Base-by-base conservation (phyloP, 2,329 filamentous ascomycete species). In the Fusarium odoratissimum region DNA sequence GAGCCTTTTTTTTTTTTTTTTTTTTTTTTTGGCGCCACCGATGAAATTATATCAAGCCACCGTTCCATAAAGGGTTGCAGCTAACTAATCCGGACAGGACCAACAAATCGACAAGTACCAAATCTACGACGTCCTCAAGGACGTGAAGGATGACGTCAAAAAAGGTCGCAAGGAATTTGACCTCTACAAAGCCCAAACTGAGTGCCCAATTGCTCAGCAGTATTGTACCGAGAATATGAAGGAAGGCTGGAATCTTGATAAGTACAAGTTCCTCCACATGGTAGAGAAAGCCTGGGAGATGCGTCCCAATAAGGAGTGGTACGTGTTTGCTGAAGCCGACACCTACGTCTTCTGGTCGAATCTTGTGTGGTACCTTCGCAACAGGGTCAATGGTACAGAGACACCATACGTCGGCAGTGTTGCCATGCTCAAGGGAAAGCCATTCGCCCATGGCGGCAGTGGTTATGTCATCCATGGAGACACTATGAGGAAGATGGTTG, bases 231-330 rank as follows among this genome's bases (percentile, higher is more conserved):
- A 63, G 13, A 75, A 74, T 11, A 76, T 80, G 71, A 68, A 74
- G 60, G 82, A 79, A 45, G 83, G 82, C 16, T 90, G 88, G 87
- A 83, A 83, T 56, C 79, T 91, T 69, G 89, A 91, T 78, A 90
- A 89, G 80, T 90, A 89, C 81, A 91, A 90, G 79, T 89, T 89
- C 76, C 79, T 90, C 52, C 87, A 88, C 71, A 89, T 90, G 82
- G 82, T 89, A 46, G 82, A 88, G 74, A 85, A 88, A 64, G 84
- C 88, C 3, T 90, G 87, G 84, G 81, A 82, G 48, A 83, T 87
- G 82, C 85, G 87, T 6, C 88, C 88, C 6, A 79, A 84, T 44
- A 82, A 79, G 51, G 85, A 89, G 62, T 91, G 88, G 88, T 91
- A 89, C 74, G 84, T 90, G 60, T 90, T 90, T 72, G 85, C 87